Evolutionary conservation across 768 basidiomycete species (phyloP).

Genomic region (Crepidotus variabilis): DNA sequence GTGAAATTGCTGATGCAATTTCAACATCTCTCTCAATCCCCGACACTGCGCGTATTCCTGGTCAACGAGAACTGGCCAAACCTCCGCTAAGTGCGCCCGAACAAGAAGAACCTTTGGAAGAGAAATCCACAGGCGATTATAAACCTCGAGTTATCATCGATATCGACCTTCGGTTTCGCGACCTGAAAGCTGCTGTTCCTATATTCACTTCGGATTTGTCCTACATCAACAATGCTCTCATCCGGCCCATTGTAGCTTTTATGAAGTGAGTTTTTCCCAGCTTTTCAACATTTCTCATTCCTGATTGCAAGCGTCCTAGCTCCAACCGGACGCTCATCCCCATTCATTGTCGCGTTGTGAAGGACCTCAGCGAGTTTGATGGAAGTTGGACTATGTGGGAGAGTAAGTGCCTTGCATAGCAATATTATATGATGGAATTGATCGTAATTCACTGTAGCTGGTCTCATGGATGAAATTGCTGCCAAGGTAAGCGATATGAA

Average conservation of each 20-base stretch:
- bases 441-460: conserved; percentile 48
- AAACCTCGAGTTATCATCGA: conserved; percentile 69
- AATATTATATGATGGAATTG: neutral
- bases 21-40: conserved; percentile 54
- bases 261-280: conserved; percentile 71
- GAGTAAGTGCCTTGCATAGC: conserved; percentile 45
- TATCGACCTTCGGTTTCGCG: conserved; percentile 91
- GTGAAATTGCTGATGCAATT: conserved; percentile 89
- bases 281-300: neutral
- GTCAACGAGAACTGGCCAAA: conserved; percentile 81
- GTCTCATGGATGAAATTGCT: conserved; percentile 88
- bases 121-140: conserved; percentile 26
- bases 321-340: conserved; percentile 92
- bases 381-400: conserved; percentile 98
- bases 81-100: conserved; percentile 79
- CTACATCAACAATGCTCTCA: conserved; percentile 88
- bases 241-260: conserved; percentile 95
- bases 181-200: conserved; percentile 93
- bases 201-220: conserved; percentile 86
- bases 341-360: conserved; percentile 85
- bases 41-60: conserved; percentile 63
- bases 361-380: conserved; percentile 85
- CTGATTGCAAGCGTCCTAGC: conserved; percentile 39
- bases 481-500: conserved; percentile 52
- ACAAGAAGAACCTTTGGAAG: conserved; percentile 29